A percentile compares a stretch with the other conserved stretches of the same genome.
phyloP scores from a whole-genome alignment of 371 early-diverging fungal species.

The Nematocida homosporus region DNA sequence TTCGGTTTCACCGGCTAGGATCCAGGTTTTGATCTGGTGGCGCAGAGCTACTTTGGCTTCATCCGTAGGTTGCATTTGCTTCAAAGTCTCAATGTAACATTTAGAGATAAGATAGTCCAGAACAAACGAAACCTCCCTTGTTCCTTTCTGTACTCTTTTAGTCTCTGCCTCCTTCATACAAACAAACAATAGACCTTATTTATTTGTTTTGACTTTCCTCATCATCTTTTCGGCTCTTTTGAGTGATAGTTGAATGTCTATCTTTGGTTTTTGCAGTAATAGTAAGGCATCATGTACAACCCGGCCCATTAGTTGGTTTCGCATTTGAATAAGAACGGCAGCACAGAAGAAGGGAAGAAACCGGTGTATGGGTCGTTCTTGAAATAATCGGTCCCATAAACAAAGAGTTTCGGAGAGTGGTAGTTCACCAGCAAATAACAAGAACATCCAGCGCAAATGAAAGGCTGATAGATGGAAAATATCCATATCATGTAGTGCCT shows the following conservation, averaged over 20 bases:
- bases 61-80: background rate
- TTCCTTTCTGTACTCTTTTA: background rate
- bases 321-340: conserved; percentile 55
- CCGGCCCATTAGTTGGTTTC: conserved; percentile 53
- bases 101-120: conserved; percentile 33
- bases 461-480: conserved; percentile 52
- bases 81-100: conserved; percentile 47
- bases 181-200: background rate
- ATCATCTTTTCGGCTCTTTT: conserved; percentile 3
- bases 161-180: conserved; percentile 4
- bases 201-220: background rate
- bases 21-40: conserved; percentile 3
- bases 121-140: conserved; percentile 19
- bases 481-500: conserved; percentile 43
- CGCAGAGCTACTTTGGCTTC: conserved; percentile 9
- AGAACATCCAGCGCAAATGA: conserved; percentile 65
- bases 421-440: conserved; percentile 64
- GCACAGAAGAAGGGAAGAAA: conserved; percentile 63
- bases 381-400: conserved; percentile 68
- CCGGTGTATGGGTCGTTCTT: conserved; percentile 61
- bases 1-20: conserved; percentile 27
- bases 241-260: background rate
- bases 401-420: conserved; percentile 54
- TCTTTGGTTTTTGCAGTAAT: background rate
- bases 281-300: conserved; percentile 38